Evolutionary conservation across 768 basidiomycete genomes (phyloP).

Genomic region (Suillus weaverae): DNA sequence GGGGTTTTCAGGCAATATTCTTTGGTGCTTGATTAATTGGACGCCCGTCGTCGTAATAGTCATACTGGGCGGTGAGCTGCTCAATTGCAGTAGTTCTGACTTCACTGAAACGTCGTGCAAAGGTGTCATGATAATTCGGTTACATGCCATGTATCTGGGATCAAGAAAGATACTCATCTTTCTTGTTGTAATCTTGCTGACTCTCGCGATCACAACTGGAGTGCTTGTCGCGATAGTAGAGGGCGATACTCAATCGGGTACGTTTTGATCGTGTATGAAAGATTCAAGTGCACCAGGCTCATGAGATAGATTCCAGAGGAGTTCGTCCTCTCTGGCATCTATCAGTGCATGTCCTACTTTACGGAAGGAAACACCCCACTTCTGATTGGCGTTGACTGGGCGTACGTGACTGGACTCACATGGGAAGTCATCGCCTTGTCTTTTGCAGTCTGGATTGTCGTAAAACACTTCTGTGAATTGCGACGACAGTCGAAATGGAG

Average conservation of each 20-base stretch:
- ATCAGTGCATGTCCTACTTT: neutral
- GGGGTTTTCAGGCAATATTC: neutral
- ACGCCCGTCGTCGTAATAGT: neutral
- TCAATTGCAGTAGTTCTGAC: neutral
- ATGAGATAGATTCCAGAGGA: neutral
- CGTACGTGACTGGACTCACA: neutral
- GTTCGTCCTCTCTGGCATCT: neutral
- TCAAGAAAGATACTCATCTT: neutral
- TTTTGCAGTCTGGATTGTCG: neutral
- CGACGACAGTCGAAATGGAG: neutral
- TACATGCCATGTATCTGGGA: neutral
- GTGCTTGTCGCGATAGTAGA: neutral
- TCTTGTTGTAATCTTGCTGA: neutral
- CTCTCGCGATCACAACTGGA: neutral
- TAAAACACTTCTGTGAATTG: neutral
- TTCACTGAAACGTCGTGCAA: neutral
- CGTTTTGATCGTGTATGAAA: neutral
- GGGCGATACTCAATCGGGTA: neutral
- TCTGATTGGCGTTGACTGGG: neutral
- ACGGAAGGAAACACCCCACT: neutral
- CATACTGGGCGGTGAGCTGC: neutral
- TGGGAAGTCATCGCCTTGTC: neutral
- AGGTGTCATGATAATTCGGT: neutral
- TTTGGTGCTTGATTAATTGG: rapidly evolving
- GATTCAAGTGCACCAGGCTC: neutral